These are phyloP conservation scores for Dactylella cylindrospora DNA, from an alignment of 2,329 filamentous ascomycete species.

Conservation along the genomic window DNA sequence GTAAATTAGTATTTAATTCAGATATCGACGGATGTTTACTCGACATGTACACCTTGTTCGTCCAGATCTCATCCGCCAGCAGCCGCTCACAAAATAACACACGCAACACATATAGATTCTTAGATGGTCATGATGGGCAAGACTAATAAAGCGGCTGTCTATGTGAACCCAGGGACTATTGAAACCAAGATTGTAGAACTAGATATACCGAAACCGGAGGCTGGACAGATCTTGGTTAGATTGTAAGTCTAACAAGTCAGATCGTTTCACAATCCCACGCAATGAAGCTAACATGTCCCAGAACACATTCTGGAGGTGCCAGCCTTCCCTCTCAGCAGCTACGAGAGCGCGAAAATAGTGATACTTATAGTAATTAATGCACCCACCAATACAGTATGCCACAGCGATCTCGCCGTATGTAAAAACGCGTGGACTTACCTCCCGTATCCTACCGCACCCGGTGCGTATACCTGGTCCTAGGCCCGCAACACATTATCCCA, in stretches of 20 bases:
- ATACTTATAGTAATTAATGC: not conserved
- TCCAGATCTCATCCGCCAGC: too few species aligned
- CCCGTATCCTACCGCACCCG: constrained; percentile 27
- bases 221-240: constrained; percentile 48
- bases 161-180: constrained; percentile 48
- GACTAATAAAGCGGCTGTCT: constrained; percentile 47
- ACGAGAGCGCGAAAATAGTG: constrained; percentile 40
- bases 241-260: constrained; percentile 38
- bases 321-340: constrained; percentile 30
- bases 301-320: constrained; percentile 22
- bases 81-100: constrained; percentile 7
- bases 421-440: constrained; percentile 44
- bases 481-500: not conserved
- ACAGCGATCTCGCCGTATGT: constrained; percentile 49
- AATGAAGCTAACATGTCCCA: not conserved
- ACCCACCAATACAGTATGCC: constrained; percentile 44
- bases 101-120: constrained; percentile 9
- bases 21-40: too few species aligned
- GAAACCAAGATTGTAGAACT: constrained; percentile 49
- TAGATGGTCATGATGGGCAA: constrained; percentile 6
- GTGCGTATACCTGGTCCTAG: not conserved
- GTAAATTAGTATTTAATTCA: too few species aligned
- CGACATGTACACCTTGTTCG: too few species aligned
- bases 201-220: constrained; percentile 46
- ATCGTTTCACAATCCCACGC: not conserved